Evolutionary conservation across 768 basidiomycete species (phyloP), one percentile per base, ranked within the genome.

Genomic region (Dacryopinax primogenitus): DNA sequence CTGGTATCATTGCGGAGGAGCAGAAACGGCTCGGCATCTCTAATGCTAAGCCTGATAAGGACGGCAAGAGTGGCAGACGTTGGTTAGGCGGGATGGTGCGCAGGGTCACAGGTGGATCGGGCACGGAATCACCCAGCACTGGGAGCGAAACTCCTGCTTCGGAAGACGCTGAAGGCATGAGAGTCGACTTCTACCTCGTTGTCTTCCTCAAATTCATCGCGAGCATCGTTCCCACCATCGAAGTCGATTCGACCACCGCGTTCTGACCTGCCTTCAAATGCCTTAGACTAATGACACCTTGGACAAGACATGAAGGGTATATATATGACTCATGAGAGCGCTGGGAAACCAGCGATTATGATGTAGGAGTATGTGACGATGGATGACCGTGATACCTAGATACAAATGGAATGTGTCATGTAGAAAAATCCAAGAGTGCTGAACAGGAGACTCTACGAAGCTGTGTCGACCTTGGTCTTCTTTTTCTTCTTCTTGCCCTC

Each of bases 131-230:
- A 82, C 84, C 36, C 78, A 81, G 33, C 35, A 62, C 37, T 35
- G 11, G 66, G 68, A 39, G 65, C 58, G 83, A 81, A 71, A 66
- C 62, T 18, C 71, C 71, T 6, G 67, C 70, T 0, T 69, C 75
- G 1, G 85, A 92, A 39, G 86, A 87, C 44, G 78, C 84, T 13
- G 92, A 93, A 71, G 94, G 93, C 35, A 86, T 99, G 83, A 82
- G 94, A 34, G 96, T 99, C 44, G 96, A 99, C 76, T 96, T 96
- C 77, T 98, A 98, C 75, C 83, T 96, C 62, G 91, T 96, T 71
- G 93, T 92, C 64, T 98, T 98, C 84, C 84, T 98, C 79, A 99
- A 98, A 82, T 98, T 98, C 77, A 96, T 98, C 73, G 92, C 92
- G 12, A 92, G 90, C 63, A 95, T 96, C 75, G 92, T 96, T 45